Percentiles rank a stretch among this genome's conserved stretches.
Conservation (phyloP, 2,329 filamentous ascomycete genomes). For the Colletotrichum sp. region DNA sequence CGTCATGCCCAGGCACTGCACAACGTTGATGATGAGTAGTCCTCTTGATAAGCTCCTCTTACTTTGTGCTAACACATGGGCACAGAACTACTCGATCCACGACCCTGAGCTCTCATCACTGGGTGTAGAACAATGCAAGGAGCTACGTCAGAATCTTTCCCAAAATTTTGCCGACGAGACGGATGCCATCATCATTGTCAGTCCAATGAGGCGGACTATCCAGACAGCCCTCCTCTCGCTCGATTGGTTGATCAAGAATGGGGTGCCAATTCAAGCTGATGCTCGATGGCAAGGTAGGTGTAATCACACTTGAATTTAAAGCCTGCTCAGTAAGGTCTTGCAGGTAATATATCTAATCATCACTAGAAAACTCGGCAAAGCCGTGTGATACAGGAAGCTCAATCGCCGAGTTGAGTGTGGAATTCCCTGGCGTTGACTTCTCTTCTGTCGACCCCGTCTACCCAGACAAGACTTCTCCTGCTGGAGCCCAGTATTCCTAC, state of each 20-base stretch:
- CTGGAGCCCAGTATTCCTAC: constrained; percentile 55
- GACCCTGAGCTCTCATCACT: constrained; percentile 56
- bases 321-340: constrained; percentile 49
- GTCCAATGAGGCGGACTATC: constrained; percentile 69
- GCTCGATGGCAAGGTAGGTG: constrained; percentile 68
- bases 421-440: constrained; percentile 65
- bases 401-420: constrained; percentile 43
- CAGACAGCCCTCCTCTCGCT: constrained; percentile 66
- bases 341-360: constrained; percentile 58
- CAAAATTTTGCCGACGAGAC: constrained; percentile 35
- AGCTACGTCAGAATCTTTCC: constrained; percentile 47
- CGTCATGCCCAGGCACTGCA: constrained; percentile 82
- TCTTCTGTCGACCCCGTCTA: constrained; percentile 61
- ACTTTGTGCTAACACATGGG: constrained; percentile 24
- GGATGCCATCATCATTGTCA: constrained; percentile 61
- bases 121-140: constrained; percentile 54
- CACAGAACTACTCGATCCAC: constrained; percentile 53
- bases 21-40: constrained; percentile 56
- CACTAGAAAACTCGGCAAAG: constrained; percentile 55
- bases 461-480: constrained; percentile 64
- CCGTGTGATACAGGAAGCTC: constrained; percentile 68
- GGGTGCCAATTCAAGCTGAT: constrained; percentile 59
- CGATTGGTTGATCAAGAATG: constrained; percentile 61
- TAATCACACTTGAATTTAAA: neutral
- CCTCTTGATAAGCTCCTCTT: neutral